These are phyloP conservation scores for Russula abietina DNA, from an alignment of 768 basidiomycete genomes.

Conservation along the genomic window DNA sequence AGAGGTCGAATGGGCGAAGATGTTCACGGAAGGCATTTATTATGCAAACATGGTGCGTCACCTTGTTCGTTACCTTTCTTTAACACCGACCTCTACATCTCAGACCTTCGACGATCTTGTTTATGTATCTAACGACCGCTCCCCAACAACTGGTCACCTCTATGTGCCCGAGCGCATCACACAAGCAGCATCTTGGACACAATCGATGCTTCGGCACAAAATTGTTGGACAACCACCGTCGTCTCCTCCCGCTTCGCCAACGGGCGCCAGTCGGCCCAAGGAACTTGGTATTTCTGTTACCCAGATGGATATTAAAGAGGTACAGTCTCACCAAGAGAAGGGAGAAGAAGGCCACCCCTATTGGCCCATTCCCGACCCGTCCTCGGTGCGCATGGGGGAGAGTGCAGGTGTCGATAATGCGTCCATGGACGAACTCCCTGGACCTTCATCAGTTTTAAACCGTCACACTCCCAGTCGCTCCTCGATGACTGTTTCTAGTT, in stretches of 20 bases:
- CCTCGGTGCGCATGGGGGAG: slow-evolving; percentile 72
- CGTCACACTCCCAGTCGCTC: slow-evolving; percentile 28
- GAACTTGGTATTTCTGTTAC: slow-evolving; percentile 62
- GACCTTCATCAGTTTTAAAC: slow-evolving; percentile 27
- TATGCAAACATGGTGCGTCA: slow-evolving; percentile 76
- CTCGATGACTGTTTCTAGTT: slow-evolving; percentile 43
- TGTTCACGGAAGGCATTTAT: slow-evolving; percentile 76
- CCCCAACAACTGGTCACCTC: slow-evolving; percentile 58
- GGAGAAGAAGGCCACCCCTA: slow-evolving; percentile 37
- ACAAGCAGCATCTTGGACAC: slow-evolving; percentile 76
- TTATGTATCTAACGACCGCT: slow-evolving; percentile 65
- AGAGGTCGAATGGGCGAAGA: slow-evolving; percentile 59
- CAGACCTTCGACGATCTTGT: slow-evolving; percentile 79
- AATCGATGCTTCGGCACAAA: slow-evolving; percentile 57
- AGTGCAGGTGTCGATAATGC: slow-evolving; percentile 45
- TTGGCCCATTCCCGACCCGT: slow-evolving; percentile 62
- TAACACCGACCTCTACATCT: slow-evolving; percentile 16
- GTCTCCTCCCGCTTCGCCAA: slow-evolving; percentile 34
- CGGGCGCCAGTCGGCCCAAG: slow-evolving; percentile 39
- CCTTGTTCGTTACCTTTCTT: slow-evolving; percentile 5
- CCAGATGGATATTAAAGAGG: slow-evolving; percentile 45
- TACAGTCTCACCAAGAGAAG: slow-evolving; percentile 28
- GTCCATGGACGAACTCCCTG: slow-evolving; percentile 70
- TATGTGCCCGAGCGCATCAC: slow-evolving; percentile 64
- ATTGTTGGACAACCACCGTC: slow-evolving; percentile 38